These are phyloP conservation scores for Coemansia erecta DNA, from an alignment of 192 early-diverging fungal species.

Conservation along the genomic window DNA sequence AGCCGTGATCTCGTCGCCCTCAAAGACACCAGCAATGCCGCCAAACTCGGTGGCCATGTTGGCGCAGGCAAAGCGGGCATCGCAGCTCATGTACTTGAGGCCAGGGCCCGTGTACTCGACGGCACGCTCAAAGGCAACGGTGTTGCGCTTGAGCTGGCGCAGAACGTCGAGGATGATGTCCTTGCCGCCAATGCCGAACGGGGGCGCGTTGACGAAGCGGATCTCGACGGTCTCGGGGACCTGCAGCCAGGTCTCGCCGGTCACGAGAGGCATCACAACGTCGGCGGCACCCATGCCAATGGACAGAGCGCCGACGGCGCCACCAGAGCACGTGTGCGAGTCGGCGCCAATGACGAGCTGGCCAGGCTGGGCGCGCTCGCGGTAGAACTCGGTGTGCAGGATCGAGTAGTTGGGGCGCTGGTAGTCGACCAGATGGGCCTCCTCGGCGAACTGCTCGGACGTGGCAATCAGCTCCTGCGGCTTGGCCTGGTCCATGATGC, in stretches of 20 bases:
- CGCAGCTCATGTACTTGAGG: conserved; percentile 76
- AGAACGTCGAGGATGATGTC: conserved; percentile 78
- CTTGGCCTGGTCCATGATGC: conserved; percentile 69
- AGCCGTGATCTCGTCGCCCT: conserved; percentile 71
- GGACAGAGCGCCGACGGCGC: conserved; percentile 74
- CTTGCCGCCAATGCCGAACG: conserved; percentile 81
- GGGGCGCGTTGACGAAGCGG: conserved; percentile 66
- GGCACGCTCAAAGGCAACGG: conserved; percentile 75
- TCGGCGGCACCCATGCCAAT: conserved; percentile 81
- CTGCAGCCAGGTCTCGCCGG: conserved; percentile 80
- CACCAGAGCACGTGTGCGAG: conserved; percentile 80
- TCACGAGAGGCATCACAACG: conserved; percentile 79
- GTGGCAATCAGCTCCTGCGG: conserved; percentile 66
- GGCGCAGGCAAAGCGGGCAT: conserved; percentile 76
- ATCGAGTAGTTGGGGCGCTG: conserved; percentile 77
- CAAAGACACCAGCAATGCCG: conserved; percentile 81
- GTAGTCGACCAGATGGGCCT: conserved; percentile 69
- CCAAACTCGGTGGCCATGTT: conserved; percentile 88
- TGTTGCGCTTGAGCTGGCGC: conserved; percentile 81
- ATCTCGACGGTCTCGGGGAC: conserved; percentile 80
- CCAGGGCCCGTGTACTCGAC: conserved; percentile 77
- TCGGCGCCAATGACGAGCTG: conserved; percentile 80
- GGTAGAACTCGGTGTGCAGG: conserved; percentile 82
- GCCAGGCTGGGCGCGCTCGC: conserved; percentile 77
- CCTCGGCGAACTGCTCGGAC: conserved; percentile 65